A percentile compares a stretch with the other conserved stretches of the same genome.
These are phyloP conservation scores for Gossypium davidsonii DNA, from an alignment of 441 rosid genomes.

Conservation along the genomic window DNA sequence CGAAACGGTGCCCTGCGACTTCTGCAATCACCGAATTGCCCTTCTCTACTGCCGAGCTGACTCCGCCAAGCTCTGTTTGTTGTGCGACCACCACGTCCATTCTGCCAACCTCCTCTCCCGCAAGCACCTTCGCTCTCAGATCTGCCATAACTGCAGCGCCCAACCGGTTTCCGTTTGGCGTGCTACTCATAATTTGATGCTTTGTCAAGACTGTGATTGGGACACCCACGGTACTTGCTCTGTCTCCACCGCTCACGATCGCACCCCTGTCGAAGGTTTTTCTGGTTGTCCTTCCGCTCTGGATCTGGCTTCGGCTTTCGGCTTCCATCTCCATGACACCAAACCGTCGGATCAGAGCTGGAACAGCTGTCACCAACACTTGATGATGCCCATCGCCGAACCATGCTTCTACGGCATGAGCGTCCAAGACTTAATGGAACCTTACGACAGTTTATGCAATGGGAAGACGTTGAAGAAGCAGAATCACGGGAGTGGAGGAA, in stretches of 20 bases:
- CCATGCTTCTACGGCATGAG: slow-evolving; percentile 28
- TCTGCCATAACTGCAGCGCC: slow-evolving; percentile 60
- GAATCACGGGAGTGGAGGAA: slow-evolving; percentile 50
- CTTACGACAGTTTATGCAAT: slow-evolving; percentile 21
- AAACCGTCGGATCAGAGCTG: slow-evolving; percentile 18
- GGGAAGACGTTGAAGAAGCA: slow-evolving; percentile 29
- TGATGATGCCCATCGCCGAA: not conserved
- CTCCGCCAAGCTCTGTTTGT: slow-evolving; percentile 69
- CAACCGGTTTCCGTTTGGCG: slow-evolving; percentile 59
- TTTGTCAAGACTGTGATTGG: slow-evolving; percentile 68
- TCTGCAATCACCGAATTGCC: slow-evolving; percentile 51
- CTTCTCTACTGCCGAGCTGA: slow-evolving; percentile 64
- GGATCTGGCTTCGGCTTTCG: slow-evolving; percentile 57
- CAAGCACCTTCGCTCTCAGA: slow-evolving; percentile 67
- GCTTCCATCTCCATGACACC: slow-evolving; percentile 38
- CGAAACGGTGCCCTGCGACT: slow-evolving; percentile 38
- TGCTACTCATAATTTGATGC: slow-evolving; percentile 47
- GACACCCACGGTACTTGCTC: slow-evolving; percentile 59
- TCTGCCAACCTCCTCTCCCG: slow-evolving; percentile 61
- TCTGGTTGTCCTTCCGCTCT: slow-evolving; percentile 62
- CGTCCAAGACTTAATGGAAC: slow-evolving; percentile 45
- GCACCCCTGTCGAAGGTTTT: slow-evolving; percentile 49
- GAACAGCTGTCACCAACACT: not conserved
- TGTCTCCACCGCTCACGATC: slow-evolving; percentile 45
- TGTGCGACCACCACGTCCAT: slow-evolving; percentile 76